Percentiles rank a stretch among this genome's conserved stretches.
These are phyloP conservation scores for Zopfia rhizophila DNA, from an alignment of 2,329 filamentous ascomycete species.

Conservation along the genomic window DNA sequence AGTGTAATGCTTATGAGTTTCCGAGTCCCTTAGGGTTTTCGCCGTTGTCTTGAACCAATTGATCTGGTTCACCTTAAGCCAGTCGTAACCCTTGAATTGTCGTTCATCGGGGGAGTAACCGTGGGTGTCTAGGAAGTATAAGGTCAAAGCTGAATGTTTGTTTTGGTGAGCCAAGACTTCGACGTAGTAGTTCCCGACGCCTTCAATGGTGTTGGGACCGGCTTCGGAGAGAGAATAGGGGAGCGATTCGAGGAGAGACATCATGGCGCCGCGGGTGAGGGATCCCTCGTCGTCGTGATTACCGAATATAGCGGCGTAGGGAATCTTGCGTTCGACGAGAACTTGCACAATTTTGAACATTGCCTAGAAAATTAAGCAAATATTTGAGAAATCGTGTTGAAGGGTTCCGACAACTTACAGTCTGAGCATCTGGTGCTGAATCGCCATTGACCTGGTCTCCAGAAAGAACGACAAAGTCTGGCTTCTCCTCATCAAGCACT, in stretches of 20 bases:
- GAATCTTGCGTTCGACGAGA: constrained; percentile 86
- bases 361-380: constrained; percentile 62
- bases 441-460: constrained; percentile 97
- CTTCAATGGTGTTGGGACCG: constrained; percentile 84
- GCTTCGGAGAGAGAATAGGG: constrained; percentile 89
- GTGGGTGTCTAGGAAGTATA: constrained; percentile 97
- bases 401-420: constrained; percentile 60
- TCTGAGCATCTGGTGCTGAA: constrained; percentile 89
- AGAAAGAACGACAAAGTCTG: constrained; percentile 89
- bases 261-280: constrained; percentile 79
- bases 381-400: constrained; percentile 1
- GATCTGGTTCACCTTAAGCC: constrained; percentile 94
- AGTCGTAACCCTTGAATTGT: constrained; percentile 93
- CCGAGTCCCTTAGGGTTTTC: constrained; percentile 68
- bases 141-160: constrained; percentile 87
- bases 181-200: constrained; percentile 93
- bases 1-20: constrained; percentile 84
- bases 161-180: constrained; percentile 87
- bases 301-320: constrained; percentile 93
- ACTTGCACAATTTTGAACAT: constrained; percentile 93
- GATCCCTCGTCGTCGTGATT: constrained; percentile 96
- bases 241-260: constrained; percentile 85
- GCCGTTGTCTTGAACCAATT: constrained; percentile 91
- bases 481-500: constrained; percentile 90
- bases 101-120: constrained; percentile 90